Conservation (phyloP, 1,139 yeast species). For the Debaryomyces psychrophilus region DNA sequence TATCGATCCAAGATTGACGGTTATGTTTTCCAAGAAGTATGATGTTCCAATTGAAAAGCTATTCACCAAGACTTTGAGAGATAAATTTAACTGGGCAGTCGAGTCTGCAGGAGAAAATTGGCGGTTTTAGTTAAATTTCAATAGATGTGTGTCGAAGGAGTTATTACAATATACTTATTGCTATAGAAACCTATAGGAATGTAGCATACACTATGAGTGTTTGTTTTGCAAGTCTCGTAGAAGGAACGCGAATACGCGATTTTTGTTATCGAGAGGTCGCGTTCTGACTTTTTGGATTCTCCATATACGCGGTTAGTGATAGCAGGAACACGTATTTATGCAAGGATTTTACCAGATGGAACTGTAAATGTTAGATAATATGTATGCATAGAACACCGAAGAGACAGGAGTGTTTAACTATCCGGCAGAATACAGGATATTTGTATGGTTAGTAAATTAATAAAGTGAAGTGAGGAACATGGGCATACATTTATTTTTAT, state of each 20-base stretch:
- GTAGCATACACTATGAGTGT: background rate
- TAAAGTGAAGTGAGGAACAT: background rate
- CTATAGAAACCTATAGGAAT: background rate
- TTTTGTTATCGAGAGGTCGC: background rate
- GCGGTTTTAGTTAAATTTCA: conserved; percentile 57
- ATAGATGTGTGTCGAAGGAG: too few species aligned
- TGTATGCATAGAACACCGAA: conserved; percentile 1
- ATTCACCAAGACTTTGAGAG: conserved; percentile 87
- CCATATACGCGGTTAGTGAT: background rate
- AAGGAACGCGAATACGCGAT: background rate
- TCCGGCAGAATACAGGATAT: background rate
- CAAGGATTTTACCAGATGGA: background rate
- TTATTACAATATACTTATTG: background rate
- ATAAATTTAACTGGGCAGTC: conserved; percentile 94
- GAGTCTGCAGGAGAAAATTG: conserved; percentile 88
- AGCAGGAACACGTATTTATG: conserved; percentile 4
- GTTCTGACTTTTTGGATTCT: background rate
- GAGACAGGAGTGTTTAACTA: background rate
- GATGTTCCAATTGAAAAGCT: conserved; percentile 90
- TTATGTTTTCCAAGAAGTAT: conserved; percentile 83
- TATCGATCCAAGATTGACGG: conserved; percentile 92
- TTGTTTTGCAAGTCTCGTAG: too few species aligned
- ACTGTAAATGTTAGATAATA: background rate
- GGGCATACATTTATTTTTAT: background rate
- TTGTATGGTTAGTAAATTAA: background rate